Evolutionary conservation across 495 filamentous ascomycete species (phyloP).

Genomic region (Daldinia vernicosa): DNA sequence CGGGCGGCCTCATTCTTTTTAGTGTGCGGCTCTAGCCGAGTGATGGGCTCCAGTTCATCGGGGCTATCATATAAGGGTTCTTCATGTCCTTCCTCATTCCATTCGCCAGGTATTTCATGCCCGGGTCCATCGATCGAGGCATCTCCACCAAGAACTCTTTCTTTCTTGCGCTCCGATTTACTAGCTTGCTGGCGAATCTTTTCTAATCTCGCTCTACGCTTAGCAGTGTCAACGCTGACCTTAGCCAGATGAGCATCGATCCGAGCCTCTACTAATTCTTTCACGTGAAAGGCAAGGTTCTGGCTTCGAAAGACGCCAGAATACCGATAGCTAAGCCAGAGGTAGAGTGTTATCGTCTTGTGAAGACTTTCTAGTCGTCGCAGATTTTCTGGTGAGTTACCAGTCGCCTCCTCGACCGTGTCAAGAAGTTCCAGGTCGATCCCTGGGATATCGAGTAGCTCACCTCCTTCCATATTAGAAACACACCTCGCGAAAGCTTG

Average conservation of each 20-base stretch:
- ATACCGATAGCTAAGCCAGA: constrained; percentile 82
- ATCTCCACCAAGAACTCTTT: constrained; percentile 31
- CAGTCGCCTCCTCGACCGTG: constrained; percentile 44
- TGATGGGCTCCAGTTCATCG: constrained; percentile 11
- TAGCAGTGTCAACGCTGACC: constrained; percentile 36
- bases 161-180: constrained; percentile 15
- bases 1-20: no score
- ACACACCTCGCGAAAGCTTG: constrained; percentile 72
- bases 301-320: constrained; percentile 83
- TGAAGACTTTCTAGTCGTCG: constrained; percentile 76
- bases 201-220: constrained; percentile 25
- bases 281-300: constrained; percentile 80
- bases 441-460: constrained; percentile 69
- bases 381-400: constrained; percentile 63
- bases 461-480: constrained; percentile 67
- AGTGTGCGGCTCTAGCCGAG: background rate
- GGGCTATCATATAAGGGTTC: constrained; percentile 34
- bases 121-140: background rate
- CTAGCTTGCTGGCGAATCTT: constrained; percentile 37
- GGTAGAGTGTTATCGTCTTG: constrained; percentile 80
- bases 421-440: constrained; percentile 76
- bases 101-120: constrained; percentile 43
- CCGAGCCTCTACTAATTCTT: constrained; percentile 76
- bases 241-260: constrained; percentile 72
- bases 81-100: constrained; percentile 47